Conservation (phyloP, 2,329 filamentous ascomycete genomes). For the Fusarium sororula region DNA sequence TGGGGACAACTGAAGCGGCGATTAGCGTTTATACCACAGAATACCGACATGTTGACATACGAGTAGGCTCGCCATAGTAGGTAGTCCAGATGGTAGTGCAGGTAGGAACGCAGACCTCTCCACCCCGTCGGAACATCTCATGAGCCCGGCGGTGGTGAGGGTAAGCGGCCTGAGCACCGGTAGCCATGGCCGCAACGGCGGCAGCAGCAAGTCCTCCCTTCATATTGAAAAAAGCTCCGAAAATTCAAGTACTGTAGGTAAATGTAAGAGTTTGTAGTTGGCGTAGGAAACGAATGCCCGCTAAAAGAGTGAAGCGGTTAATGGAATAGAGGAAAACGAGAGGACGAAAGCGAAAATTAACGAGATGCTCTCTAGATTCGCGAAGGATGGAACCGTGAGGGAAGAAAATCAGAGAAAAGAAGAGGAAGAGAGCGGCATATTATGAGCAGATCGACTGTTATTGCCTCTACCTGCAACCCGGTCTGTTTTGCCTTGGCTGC, state of each 20-base stretch:
- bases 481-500: constrained; percentile 33
- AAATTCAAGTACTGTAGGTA: constrained; percentile 5
- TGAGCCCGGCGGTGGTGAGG: constrained; percentile 71
- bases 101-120: constrained; percentile 63
- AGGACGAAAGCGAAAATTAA: constrained; percentile 59
- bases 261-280: constrained; percentile 36
- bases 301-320: constrained; percentile 88
- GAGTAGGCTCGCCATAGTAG: constrained; percentile 71
- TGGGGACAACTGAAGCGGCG: constrained; percentile 49
- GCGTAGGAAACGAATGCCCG: constrained; percentile 73
- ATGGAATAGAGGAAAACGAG: constrained; percentile 56
- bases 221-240: constrained; percentile 65
- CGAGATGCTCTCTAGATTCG: constrained; percentile 59
- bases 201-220: constrained; percentile 76
- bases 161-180: constrained; percentile 63
- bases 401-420: constrained; percentile 46
- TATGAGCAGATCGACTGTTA: constrained; percentile 50
- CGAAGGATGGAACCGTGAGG: constrained; percentile 57
- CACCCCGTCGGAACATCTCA: constrained; percentile 64
- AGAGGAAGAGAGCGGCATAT: constrained; percentile 41
- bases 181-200: constrained; percentile 68
- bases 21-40: constrained; percentile 27
- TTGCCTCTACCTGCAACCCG: constrained; percentile 36
- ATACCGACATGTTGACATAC: constrained; percentile 55
- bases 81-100: constrained; percentile 81